phyloP scores from a whole-genome alignment of 192 early-diverging fungal species.

The Coemansia sp. region DNA sequence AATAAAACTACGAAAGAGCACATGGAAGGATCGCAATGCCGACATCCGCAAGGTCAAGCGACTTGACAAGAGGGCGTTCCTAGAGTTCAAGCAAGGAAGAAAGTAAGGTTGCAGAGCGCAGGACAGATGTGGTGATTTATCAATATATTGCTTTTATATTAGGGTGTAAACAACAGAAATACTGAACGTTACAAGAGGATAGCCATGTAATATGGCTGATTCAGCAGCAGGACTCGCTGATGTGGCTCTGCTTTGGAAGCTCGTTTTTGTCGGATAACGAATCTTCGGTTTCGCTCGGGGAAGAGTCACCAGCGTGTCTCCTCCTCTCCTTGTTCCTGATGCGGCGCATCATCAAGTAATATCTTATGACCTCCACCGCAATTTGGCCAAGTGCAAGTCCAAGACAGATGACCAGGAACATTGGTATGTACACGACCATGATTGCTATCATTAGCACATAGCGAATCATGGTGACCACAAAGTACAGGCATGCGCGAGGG shows the following conservation, averaged over 20 bases:
- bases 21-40: constrained; percentile 86
- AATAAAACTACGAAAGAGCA: constrained; percentile 91
- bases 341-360: constrained; percentile 29
- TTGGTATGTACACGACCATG: constrained; percentile 39
- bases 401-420: constrained; percentile 37
- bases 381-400: constrained; percentile 52
- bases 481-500: constrained; percentile 51
- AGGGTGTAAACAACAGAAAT: too few relatives aligned
- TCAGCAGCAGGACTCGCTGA: constrained; percentile 47
- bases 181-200: background rate
- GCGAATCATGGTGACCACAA: constrained; percentile 44
- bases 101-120: constrained; percentile 3
- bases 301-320: constrained; percentile 2
- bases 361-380: constrained; percentile 38
- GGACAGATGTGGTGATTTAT: background rate
- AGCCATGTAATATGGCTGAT: background rate
- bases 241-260: constrained; percentile 15
- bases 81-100: constrained; percentile 34
- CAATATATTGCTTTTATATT: background rate
- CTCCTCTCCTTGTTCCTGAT: constrained; percentile 7
- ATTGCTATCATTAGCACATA: constrained; percentile 54
- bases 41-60: constrained; percentile 63
- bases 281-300: constrained; percentile 15
- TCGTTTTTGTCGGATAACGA: constrained; percentile 13
- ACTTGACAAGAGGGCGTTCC: constrained; percentile 37